Evolutionary conservation across 1,284 basidiomycete species (phyloP).

Genomic region (Cutaneotrichosporon sp.): DNA sequence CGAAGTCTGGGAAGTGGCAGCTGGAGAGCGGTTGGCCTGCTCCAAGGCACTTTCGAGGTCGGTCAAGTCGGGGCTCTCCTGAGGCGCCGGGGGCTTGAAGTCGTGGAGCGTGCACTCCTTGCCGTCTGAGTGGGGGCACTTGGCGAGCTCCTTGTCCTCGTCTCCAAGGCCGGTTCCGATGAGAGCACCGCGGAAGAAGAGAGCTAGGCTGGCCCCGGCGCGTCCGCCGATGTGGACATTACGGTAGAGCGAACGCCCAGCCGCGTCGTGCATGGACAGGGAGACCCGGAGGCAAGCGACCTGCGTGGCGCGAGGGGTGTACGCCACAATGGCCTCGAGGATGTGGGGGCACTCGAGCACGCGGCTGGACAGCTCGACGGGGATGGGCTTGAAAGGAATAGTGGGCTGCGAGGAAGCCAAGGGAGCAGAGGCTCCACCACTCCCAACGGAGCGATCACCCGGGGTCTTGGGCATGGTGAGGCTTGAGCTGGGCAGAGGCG

Average conservation of each 20-base stretch:
- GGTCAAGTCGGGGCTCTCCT: no score
- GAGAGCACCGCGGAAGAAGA: not conserved
- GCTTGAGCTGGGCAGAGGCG: no score
- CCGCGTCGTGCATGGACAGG: not conserved
- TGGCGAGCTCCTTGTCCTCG: not conserved
- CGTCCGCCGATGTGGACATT: not conserved
- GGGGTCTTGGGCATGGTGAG: not conserved
- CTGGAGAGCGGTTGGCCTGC: no score
- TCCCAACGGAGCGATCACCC: no score
- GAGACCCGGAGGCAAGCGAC: not conserved
- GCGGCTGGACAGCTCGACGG: not conserved
- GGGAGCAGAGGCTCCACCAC: no score
- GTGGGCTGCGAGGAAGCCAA: not conserved
- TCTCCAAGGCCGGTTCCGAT: not conserved
- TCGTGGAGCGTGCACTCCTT: not conserved
- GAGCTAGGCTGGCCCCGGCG: not conserved
- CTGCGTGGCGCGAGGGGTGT: not conserved
- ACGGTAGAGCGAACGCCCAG: constrained; percentile 1
- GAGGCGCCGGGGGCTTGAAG: no score
- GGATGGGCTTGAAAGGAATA: not conserved
- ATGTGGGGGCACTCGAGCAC: not conserved
- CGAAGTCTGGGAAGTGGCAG: no score
- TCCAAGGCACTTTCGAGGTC: not conserved
- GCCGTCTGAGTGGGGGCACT: not conserved
- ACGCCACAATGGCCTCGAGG: not conserved